phyloP scores from a whole-genome alignment of 768 basidiomycete species.

The Trametes elegans region DNA sequence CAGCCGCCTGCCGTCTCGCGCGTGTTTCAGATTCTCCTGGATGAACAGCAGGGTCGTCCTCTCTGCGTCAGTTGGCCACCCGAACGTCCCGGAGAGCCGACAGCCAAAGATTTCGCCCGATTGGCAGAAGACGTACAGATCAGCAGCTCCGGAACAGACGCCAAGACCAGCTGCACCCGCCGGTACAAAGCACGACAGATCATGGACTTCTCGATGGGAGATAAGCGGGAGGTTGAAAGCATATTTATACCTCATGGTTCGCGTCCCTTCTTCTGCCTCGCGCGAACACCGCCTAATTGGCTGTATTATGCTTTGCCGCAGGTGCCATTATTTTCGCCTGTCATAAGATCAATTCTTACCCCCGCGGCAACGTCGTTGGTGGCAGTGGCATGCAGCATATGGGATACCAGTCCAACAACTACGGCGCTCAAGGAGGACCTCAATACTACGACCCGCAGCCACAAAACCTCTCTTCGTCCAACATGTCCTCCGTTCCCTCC shows the following conservation, averaged over 20 bases:
- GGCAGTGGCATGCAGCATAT: slow-evolving; percentile 19
- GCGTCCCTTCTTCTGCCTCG: slow-evolving; percentile 21
- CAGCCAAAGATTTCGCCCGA: slow-evolving; percentile 44
- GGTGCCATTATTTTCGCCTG: slow-evolving; percentile 72
- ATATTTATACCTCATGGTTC: slow-evolving; percentile 89
- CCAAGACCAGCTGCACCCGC: slow-evolving; percentile 85
- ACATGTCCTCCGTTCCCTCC: slow-evolving; percentile 21
- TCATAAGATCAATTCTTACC: slow-evolving; percentile 55
- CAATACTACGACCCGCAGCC: slow-evolving; percentile 31
- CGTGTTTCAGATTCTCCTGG: slow-evolving; percentile 78
- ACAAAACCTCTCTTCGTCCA: slow-evolving; percentile 26
- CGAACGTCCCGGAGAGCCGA: slow-evolving; percentile 36
- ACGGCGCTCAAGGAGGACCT: slow-evolving; percentile 23
- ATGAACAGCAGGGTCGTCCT: slow-evolving; percentile 52
- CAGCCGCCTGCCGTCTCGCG: slow-evolving; percentile 51
- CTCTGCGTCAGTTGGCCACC: slow-evolving; percentile 73
- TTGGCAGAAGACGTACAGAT: slow-evolving; percentile 71
- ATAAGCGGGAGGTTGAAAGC: slow-evolving; percentile 71
- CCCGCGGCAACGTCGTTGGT: slow-evolving; percentile 21
- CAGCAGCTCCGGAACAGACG: slow-evolving; percentile 56
- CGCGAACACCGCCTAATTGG: slow-evolving; percentile 5
- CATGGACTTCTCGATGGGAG: slow-evolving; percentile 46
- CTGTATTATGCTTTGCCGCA: slow-evolving; percentile 27
- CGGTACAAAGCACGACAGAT: slow-evolving; percentile 73
- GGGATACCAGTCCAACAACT: slow-evolving; percentile 27